Base-by-base conservation (phyloP, 495 filamentous ascomycete species). In the Terfezia boudieri region DNA sequence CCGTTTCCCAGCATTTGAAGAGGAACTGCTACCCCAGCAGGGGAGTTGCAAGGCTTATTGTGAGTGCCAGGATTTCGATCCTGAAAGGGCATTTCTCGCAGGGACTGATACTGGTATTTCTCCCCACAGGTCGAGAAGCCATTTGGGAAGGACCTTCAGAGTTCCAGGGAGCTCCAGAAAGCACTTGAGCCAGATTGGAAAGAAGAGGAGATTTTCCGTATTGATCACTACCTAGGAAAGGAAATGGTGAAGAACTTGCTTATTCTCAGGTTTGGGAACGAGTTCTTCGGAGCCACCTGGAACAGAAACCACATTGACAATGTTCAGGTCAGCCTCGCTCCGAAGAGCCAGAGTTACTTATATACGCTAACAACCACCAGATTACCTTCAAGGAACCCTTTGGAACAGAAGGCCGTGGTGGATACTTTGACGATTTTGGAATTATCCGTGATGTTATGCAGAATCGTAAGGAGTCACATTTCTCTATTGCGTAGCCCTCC, bases 181-280 rank as follows among this genome's bases (percentile, higher is more conserved):
- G 89, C 92, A 4, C 75, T 99, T 52, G 86, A 88, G 61, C 92
- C 92, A 36, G 86, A 96, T 73, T 99, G 92, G 92, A 93, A 83
- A 66, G 92, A 99, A 69, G 92, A 99, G 50, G 92, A 99, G 73
- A 84, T 96, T 60, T 99, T 92, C 79, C 89, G 92, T 64, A 99
- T 99, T 64, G 92, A 99, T 68, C 92, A 99, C 72, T 99, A 99
- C 67, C 77, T 99, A 43, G 92, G 92, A 61, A 99, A 99, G 78
- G 92, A 99, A 74, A 99, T 99, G 92, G 92, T 99, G 55, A 99
- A 99, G 78, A 99, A 99, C 68, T 92, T 99, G 63, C 78, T 99
- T 53, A 94, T 99, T 60, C 79, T 99, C 57, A 78, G 92, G 60
- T 99, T 99, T 68, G 92, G 90, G 59, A 99, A 99, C 70, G 87